phyloP scores from a whole-genome alignment of 768 basidiomycete species.

The Plicaturopsis crispa region DNA sequence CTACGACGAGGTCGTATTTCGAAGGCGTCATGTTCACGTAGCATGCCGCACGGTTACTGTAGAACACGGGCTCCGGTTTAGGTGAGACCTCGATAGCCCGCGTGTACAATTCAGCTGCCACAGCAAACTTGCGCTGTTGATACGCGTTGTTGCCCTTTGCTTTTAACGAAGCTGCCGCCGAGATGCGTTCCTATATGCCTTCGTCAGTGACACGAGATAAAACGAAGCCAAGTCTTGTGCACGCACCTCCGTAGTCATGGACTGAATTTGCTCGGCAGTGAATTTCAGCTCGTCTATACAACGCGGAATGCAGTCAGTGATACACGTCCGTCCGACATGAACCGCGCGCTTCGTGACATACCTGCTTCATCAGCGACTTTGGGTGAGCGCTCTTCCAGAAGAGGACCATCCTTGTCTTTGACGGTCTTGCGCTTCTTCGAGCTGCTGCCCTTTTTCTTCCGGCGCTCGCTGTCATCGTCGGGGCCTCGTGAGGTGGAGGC shows the following conservation, averaged over 20 bases:
- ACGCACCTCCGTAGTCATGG: slow-evolving; percentile 51
- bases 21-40: slow-evolving; percentile 90
- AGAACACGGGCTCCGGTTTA: slow-evolving; percentile 86
- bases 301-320: not conserved
- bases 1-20: slow-evolving; percentile 72
- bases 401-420: slow-evolving; percentile 61
- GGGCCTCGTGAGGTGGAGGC: slow-evolving; percentile 44
- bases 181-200: slow-evolving; percentile 52
- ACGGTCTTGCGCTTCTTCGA: slow-evolving; percentile 54
- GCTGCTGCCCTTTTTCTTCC: slow-evolving; percentile 26
- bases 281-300: slow-evolving; percentile 32
- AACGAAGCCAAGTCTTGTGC: slow-evolving; percentile 6
- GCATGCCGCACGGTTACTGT: slow-evolving; percentile 97
- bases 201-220: not conserved
- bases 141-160: slow-evolving; percentile 68
- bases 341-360: slow-evolving; percentile 16
- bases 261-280: slow-evolving; percentile 47
- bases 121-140: slow-evolving; percentile 47
- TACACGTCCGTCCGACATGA: too few species aligned
- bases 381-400: slow-evolving; percentile 70
- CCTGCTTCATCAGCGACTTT: slow-evolving; percentile 27
- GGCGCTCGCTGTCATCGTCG: slow-evolving; percentile 34
- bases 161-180: slow-evolving; percentile 58
- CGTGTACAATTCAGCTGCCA: slow-evolving; percentile 62
- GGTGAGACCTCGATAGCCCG: slow-evolving; percentile 69